Conservation (phyloP, 306 rosid genomes). For the Senna tora region DNA sequence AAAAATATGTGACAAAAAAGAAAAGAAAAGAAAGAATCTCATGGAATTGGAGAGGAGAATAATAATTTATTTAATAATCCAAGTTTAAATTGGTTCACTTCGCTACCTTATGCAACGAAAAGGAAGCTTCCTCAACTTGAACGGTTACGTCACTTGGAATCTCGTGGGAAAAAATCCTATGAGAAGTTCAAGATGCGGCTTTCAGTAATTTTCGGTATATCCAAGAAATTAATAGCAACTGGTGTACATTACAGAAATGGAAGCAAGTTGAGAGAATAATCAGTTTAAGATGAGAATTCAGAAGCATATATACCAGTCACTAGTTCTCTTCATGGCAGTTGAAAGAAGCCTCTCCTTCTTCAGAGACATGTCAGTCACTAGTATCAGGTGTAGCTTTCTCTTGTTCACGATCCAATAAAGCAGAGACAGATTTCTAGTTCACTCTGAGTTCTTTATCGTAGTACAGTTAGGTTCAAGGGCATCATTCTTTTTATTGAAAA, state of each 20-base stretch:
- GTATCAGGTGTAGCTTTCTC: conserved; percentile 46
- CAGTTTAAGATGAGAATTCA: not conserved
- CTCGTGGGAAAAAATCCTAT: conserved; percentile 96
- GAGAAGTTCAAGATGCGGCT: conserved; percentile 36
- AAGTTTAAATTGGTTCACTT: too few species aligned
- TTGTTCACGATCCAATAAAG: conserved; percentile 63
- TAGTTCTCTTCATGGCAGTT: conserved; percentile 85
- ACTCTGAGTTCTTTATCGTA: conserved; percentile 31
- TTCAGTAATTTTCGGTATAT: conserved; percentile 7
- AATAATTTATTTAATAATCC: not conserved
- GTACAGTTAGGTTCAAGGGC: not conserved
- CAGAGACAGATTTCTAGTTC: conserved; percentile 45
- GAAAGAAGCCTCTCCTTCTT: conserved; percentile 80
- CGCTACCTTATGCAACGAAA: conserved; percentile 92
- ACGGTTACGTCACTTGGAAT: conserved; percentile 88
- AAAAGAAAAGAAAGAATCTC: not conserved
- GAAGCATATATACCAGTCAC: conserved; percentile 89
- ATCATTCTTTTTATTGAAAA: not conserved
- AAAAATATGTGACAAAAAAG: not conserved
- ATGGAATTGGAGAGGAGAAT: not conserved
- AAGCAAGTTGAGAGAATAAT: conserved; percentile 22
- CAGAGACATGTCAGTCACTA: conserved; percentile 59
- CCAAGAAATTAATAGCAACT: conserved; percentile 19
- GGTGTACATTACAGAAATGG: conserved; percentile 8
- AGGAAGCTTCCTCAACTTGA: conserved; percentile 75